phyloP scores from a whole-genome alignment of 495 filamentous ascomycete genomes.

The Lasiosphaeria ovina region DNA sequence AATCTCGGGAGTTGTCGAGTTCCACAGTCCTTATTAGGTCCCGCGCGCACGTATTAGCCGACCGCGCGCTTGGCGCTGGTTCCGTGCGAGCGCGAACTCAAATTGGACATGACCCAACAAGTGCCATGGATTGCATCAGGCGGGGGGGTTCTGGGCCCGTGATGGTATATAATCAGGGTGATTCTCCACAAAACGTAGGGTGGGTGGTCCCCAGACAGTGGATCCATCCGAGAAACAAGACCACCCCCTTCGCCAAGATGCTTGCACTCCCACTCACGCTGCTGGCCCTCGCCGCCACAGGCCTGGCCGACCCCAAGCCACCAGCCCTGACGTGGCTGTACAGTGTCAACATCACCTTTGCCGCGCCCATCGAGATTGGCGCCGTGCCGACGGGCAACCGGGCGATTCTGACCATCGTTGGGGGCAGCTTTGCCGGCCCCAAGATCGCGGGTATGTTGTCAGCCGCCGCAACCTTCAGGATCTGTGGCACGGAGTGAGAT shows the following conservation, averaged over 20 bases:
- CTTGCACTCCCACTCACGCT: background rate
- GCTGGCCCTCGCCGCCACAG: conserved; percentile 2
- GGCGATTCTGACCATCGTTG: conserved; percentile 12
- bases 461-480: background rate
- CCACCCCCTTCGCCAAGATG: background rate
- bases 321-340: conserved; percentile 14
- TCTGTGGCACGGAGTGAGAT: background rate
- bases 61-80: no score
- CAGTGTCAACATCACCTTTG: conserved; percentile 13
- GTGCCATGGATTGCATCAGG: no score
- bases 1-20: no score
- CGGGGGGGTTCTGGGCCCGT: no score
- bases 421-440: conserved; percentile 15
- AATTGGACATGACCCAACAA: no score
- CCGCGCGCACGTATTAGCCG: no score
- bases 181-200: no score
- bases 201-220: no score
- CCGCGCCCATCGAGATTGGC: conserved; percentile 15
- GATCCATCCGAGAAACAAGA: no score
- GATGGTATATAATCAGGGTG: no score
- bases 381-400: conserved; percentile 12
- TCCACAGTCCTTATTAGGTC: no score
- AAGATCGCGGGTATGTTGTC: conserved; percentile 18
- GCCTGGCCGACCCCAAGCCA: conserved; percentile 5
- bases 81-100: no score